Percentiles rank a stretch among this genome's conserved stretches.
Evolutionary conservation across 768 basidiomycete genomes (phyloP).

Genomic region (Coprinellus aureogranulatus): DNA sequence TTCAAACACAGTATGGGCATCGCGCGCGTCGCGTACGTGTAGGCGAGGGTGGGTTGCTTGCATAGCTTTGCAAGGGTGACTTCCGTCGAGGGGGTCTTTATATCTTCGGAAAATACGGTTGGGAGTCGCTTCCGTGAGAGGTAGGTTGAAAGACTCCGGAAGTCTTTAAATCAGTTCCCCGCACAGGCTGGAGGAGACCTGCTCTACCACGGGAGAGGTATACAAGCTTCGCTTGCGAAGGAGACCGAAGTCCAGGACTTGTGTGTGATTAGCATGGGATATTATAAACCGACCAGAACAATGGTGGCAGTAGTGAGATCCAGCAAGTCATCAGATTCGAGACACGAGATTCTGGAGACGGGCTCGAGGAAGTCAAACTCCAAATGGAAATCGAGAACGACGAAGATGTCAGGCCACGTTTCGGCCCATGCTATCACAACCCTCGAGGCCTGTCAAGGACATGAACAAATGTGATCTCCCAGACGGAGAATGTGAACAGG

Average conservation of each 20-base stretch:
- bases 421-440: not conserved
- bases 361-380: constrained; percentile 28
- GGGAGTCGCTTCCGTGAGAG: constrained; percentile 19
- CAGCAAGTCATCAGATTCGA: constrained; percentile 10
- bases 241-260: constrained; percentile 29
- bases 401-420: not conserved
- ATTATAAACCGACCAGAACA: constrained; percentile 25
- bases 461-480: too few species aligned
- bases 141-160: constrained; percentile 15
- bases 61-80: constrained; percentile 27
- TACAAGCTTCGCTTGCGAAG: constrained; percentile 25
- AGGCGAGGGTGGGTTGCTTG: constrained; percentile 64
- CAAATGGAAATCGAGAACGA: constrained; percentile 25
- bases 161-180: constrained; percentile 5
- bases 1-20: constrained; percentile 66
- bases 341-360: constrained; percentile 16
- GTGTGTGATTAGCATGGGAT: constrained; percentile 20
- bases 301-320: constrained; percentile 15
- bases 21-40: constrained; percentile 63
- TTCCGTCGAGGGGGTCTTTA: constrained; percentile 15
- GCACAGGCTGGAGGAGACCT: constrained; percentile 9
- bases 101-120: constrained; percentile 22
- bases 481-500: too few species aligned
- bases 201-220: constrained; percentile 11
- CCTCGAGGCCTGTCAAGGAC: not conserved